Percentiles rank a stretch among this genome's conserved stretches.
These are phyloP conservation scores for Carex kokanica DNA, from an alignment of 176 grass and related monocot genomes.

Conservation along the genomic window DNA sequence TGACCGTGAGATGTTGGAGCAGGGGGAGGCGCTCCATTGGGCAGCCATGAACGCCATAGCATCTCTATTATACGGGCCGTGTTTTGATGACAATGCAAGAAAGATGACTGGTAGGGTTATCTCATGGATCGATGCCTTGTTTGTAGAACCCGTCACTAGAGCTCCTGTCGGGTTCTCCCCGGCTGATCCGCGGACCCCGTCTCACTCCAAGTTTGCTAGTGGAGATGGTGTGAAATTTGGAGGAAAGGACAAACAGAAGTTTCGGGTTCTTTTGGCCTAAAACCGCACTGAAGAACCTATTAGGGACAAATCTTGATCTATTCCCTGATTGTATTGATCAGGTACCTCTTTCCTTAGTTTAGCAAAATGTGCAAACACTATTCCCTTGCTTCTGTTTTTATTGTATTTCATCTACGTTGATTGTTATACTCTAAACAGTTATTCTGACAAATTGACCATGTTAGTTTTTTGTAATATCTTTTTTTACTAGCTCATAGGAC, in stretches of 20 bases:
- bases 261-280: conserved; percentile 88
- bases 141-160: conserved; percentile 58
- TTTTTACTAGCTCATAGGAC: too few relatives aligned
- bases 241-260: conserved; percentile 77
- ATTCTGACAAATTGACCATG: neutral
- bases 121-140: conserved; percentile 78
- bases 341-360: conserved; percentile 38
- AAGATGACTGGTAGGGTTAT: conserved; percentile 80
- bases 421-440: neutral
- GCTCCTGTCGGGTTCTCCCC: conserved; percentile 84
- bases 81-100: conserved; percentile 98
- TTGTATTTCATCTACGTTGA: neutral
- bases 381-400: neutral
- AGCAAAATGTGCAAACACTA: conserved; percentile 1
- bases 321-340: conserved; percentile 96
- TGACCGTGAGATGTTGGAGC: conserved; percentile 88
- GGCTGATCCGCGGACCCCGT: conserved; percentile 78
- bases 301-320: conserved; percentile 89
- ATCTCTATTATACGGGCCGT: conserved; percentile 89
- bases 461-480: neutral
- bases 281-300: conserved; percentile 82
- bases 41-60: conserved; percentile 91
- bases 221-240: conserved; percentile 43
- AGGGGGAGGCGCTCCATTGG: conserved; percentile 91
- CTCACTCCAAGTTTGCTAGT: conserved; percentile 73